Conservation (phyloP, 257 asterid genomes). For the Leonotis leonurus region DNA sequence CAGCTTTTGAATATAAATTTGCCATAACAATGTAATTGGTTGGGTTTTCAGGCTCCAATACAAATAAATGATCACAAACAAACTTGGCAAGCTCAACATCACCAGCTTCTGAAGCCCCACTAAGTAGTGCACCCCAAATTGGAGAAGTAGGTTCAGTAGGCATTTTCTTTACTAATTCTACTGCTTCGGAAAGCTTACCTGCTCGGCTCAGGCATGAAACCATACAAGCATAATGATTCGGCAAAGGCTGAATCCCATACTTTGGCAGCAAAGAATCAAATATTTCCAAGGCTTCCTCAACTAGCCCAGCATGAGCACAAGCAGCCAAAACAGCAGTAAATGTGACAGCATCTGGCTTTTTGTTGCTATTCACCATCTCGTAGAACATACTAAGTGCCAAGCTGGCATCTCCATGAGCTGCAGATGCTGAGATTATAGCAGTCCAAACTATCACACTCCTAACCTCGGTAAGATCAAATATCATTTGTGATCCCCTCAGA, state of each 20-base stretch:
- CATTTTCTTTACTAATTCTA: conserved; percentile 57
- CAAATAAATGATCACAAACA: conserved; percentile 47
- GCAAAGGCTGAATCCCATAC: conserved; percentile 47
- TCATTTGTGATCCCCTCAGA: conserved; percentile 44
- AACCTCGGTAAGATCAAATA: conserved; percentile 42
- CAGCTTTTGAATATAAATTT: conserved; percentile 66
- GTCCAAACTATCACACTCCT: conserved; percentile 83
- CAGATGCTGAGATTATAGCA: conserved; percentile 70
- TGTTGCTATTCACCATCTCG: conserved; percentile 45
- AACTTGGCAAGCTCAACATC: conserved; percentile 58
- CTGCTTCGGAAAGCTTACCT: conserved; percentile 62
- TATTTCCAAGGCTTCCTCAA: conserved; percentile 50
- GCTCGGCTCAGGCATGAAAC: conserved; percentile 67
- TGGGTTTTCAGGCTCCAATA: conserved; percentile 59
- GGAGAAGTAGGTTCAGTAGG: conserved; percentile 52
- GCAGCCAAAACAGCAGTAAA: conserved; percentile 74
- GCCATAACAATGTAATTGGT: conserved; percentile 69
- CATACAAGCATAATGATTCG: conserved; percentile 71
- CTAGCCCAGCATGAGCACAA: conserved; percentile 78
- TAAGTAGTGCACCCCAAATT: conserved; percentile 81
- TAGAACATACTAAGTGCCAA: conserved; percentile 47
- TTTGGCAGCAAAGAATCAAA: conserved; percentile 39
- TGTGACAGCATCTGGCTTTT: conserved; percentile 60
- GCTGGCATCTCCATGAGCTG: conserved; percentile 70
- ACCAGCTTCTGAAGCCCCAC: conserved; percentile 65